Percentiles rank a stretch among this genome's conserved stretches.
Evolutionary conservation across 1,284 basidiomycete species (phyloP).

Genomic region (Apiotrichum mycotoxinovorans): DNA sequence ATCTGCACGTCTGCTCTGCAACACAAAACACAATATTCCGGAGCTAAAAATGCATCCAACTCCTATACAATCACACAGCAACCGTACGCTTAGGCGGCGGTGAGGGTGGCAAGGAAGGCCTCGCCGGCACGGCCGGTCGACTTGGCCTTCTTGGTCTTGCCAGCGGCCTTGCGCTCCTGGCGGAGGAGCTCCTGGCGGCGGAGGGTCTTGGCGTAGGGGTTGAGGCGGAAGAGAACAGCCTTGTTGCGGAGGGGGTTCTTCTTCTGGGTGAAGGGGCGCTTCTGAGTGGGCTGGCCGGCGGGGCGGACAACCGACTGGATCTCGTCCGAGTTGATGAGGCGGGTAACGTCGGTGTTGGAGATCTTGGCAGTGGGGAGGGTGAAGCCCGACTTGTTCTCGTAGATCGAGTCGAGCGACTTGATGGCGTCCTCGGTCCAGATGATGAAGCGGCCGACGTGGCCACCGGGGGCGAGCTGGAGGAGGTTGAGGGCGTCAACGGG

Average conservation of each 20-base stretch:
- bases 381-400: conserved; percentile 95
- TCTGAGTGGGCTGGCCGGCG: conserved; percentile 55
- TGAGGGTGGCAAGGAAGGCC: conserved; percentile 80
- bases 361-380: conserved; percentile 91
- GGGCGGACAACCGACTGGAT: conserved; percentile 93
- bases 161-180: conserved; percentile 47
- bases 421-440: conserved; percentile 99
- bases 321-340: conserved; percentile 96
- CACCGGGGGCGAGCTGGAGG: conserved; percentile 98
- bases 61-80: conserved; percentile 15
- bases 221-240: conserved; percentile 94
- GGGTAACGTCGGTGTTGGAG: conserved; percentile 92
- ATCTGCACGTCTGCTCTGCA: background rate
- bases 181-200: conserved; percentile 72
- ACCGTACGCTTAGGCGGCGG: conserved; percentile 65
- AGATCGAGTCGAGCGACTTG: conserved; percentile 87
- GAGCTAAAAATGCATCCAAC: conserved; percentile 14
- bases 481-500: conserved; percentile 94
- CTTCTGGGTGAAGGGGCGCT: conserved; percentile 91
- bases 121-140: conserved; percentile 63
- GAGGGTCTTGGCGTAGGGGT: conserved; percentile 96
- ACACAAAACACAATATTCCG: background rate
- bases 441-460: conserved; percentile 96
- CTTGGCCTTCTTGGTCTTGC: conserved; percentile 47
- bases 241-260: conserved; percentile 99